Base-by-base conservation (phyloP, 257 asterid genomes). In the Prunella vulgaris region DNA sequence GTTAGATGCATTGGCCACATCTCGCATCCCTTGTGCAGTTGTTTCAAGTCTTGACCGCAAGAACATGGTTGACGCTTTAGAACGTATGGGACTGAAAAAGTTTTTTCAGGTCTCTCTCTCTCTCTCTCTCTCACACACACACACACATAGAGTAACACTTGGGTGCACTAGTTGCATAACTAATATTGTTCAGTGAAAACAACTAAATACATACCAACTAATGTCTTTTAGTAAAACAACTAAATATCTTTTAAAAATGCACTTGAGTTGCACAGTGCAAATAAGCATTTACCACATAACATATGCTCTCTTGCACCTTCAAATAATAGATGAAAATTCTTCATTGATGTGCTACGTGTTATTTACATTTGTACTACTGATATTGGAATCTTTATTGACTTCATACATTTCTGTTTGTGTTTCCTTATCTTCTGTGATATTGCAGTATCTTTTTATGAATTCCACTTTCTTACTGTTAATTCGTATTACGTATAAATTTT, bases 1-100 rank as follows among this genome's bases (percentile, higher is more conserved):
- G 99, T 82, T 94, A 80, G 99, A 87, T 79, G 96, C 97, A 49
- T 79, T 94, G 48, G 82, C 86, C 74, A 87, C 96, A 63, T 90
- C 93, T 61, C 96, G 89, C 76, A 86, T 94, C 78, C 97, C 99
- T 63, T 94, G 99, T 75, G 97, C 99, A 46, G 89, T 87, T 80
- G 99, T 94, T 71, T 94, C 99, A 52, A 87, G 91, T 80, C 87
- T 94, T 75, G 96, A 86, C 74, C 90, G 96, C 63, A 91, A 73
- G 78, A 81, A 69, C 79, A 86, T 94, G 96, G 87, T 87, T 51
- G 90, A 84, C 18, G 71, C 88, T 44, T 82, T 94, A 63, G 96
- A 89, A 46, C 83, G 88, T 61, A 84, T 94, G 93, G 96, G 95
- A 40, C 87, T 94, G 48, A 81, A 76, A 77, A 94, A 86, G 75